Evolutionary conservation across 1,139 yeast species (phyloP).

Genomic region (Geotrichum citri-aurantii): DNA sequence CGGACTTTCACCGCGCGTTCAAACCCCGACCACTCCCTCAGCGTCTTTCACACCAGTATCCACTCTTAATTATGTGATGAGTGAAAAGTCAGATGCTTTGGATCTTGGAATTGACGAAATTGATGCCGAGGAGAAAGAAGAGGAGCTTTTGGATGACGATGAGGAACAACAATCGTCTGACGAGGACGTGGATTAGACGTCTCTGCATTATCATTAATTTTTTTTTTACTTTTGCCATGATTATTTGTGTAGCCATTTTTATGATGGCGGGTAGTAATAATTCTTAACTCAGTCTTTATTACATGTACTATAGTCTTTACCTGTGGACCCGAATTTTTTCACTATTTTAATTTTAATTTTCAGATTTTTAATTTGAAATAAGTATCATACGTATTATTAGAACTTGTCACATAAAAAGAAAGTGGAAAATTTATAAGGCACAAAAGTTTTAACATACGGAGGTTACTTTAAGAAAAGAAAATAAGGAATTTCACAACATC

Average conservation of each 20-base stretch:
- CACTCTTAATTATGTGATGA: background rate
- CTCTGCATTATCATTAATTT: background rate
- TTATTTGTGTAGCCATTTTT: background rate
- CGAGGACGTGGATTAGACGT: constrained; percentile 1
- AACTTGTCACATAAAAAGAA: no score
- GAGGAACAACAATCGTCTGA: constrained; percentile 5
- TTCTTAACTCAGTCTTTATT: no score
- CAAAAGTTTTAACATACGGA: no score
- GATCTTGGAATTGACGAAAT: constrained; percentile 8
- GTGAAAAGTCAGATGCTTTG: background rate
- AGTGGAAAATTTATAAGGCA: no score
- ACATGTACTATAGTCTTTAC: no score
- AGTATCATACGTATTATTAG: no score
- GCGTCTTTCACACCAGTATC: background rate
- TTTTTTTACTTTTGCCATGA: no score
- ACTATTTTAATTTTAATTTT: no score
- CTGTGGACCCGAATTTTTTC: no score
- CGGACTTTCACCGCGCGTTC: background rate
- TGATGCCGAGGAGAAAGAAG: constrained; percentile 14
- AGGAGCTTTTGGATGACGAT: background rate
- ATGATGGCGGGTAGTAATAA: background rate
- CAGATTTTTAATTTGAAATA: no score
- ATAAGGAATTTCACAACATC: no score
- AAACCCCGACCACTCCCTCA: background rate
- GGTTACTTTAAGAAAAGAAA: no score